These are phyloP conservation scores for Fusarium stilboides DNA, from an alignment of 2,329 filamentous ascomycete genomes.

Conservation along the genomic window DNA sequence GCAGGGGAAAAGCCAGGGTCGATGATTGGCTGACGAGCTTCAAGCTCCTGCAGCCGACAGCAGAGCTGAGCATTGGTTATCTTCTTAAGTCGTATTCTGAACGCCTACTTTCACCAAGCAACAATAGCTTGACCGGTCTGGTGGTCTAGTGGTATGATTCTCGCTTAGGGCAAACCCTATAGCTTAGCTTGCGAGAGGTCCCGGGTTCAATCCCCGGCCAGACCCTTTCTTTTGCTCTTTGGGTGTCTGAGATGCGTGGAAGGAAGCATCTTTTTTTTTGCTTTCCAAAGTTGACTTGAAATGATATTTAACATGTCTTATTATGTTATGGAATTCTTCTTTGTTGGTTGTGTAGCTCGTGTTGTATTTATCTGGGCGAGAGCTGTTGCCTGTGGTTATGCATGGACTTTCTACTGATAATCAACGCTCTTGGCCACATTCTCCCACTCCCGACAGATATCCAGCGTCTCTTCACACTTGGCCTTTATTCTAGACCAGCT, in stretches of 20 bases:
- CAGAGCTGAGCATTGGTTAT: no score
- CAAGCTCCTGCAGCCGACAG: no score
- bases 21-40: no score
- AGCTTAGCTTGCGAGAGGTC: slow-evolving; percentile 61
- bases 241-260: no score
- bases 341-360: not conserved
- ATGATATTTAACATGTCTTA: no score
- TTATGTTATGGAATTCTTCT: not conserved
- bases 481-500: slow-evolving; percentile 63
- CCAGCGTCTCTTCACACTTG: slow-evolving; percentile 65
- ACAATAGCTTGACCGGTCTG: slow-evolving; percentile 53
- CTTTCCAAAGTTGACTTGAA: no score
- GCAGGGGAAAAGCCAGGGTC: no score
- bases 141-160: slow-evolving; percentile 80
- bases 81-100: not conserved
- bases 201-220: slow-evolving; percentile 64
- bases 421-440: slow-evolving; percentile 65
- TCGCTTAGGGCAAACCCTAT: slow-evolving; percentile 72
- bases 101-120: not conserved
- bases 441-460: slow-evolving; percentile 66
- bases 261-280: no score
- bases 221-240: slow-evolving; percentile 52
- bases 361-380: no score
- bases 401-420: not conserved
- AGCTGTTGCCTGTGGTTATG: no score